Base-by-base conservation (phyloP, 202 grass and related monocot species). In the Schoenoplectus triqueter region DNA sequence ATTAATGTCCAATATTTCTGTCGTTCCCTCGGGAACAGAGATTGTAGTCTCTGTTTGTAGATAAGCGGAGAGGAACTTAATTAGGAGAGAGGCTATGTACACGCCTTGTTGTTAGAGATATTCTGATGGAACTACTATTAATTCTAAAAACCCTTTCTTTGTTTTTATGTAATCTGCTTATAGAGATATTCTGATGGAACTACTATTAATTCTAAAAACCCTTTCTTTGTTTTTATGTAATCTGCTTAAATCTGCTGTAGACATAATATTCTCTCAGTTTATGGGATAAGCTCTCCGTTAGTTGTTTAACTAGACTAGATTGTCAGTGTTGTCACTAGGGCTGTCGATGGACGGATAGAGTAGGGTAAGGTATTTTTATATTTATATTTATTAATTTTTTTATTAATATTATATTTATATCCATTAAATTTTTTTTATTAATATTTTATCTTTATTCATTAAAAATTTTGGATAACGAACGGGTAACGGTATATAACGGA, bases 31-130 rank as follows among this genome's bases (percentile, higher is more conserved):
- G 20, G 78, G 15, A 73, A 56, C 61, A 18, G 71, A 15, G 50
- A 85, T 81, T 87, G 44, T 60, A 69, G 66, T 85, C 22, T 61
- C 48, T 81, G 82, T 79, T 61, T 79, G 75, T 79, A 79, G 75
- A 79, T 79, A 79, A 79, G 11, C 56, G 7, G 75, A 79, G 75
- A 79, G 75, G 52, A 31, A 55, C 75, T 44, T 61, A 79, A 61
- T 79, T 79, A 59, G 75, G 55, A 79, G 75, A 31, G 13, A 79
- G 52, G 75, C 39, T 79, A 39, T 79, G 75, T 17, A 13, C 75
- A 60, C 55, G 7, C 56, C 14, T 79, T 79, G 75, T 17, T 15
- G 44, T 10, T 61, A 79, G 75, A 57, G 50, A 61, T 79, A 61
- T 79, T 60, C 75, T 62, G 75, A 79, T 56, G 73, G 21, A n/a